These are phyloP conservation scores for Pulveroboletus ravenelii DNA, from an alignment of 768 basidiomycete genomes.

Conservation along the genomic window DNA sequence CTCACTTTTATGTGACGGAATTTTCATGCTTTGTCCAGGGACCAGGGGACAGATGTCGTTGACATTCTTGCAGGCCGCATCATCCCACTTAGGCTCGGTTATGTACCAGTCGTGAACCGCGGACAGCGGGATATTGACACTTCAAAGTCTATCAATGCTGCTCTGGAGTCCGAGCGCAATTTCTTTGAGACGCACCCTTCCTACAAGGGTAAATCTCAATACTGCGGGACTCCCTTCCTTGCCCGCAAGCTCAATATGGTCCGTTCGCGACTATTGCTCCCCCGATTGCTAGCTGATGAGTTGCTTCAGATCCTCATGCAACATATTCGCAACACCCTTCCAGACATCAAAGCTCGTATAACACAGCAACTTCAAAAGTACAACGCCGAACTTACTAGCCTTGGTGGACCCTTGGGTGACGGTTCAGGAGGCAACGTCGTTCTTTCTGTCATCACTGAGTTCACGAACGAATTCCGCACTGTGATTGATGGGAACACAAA, in stretches of 20 bases:
- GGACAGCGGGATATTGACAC: conserved; percentile 96
- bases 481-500: conserved; percentile 97
- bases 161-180: conserved; percentile 83
- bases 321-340: conserved; percentile 95
- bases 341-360: conserved; percentile 96
- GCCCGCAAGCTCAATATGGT: conserved; percentile 95
- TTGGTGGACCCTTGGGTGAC: conserved; percentile 87
- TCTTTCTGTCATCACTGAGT: conserved; percentile 96
- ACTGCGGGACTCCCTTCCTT: conserved; percentile 96
- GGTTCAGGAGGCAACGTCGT: conserved; percentile 86
- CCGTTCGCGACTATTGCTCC: conserved; percentile 19
- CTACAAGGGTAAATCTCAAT: conserved; percentile 91
- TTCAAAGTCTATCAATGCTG: conserved; percentile 76
- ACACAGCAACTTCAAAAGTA: conserved; percentile 86
- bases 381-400: conserved; percentile 72
- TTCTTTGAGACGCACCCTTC: conserved; percentile 95
- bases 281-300: not conserved
- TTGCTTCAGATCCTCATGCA: conserved; percentile 88
- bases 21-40: conserved; percentile 49
- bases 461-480: conserved; percentile 93
- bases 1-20: not conserved
- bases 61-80: conserved; percentile 97
- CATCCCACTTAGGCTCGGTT: conserved; percentile 93
- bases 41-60: conserved; percentile 95
- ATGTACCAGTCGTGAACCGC: conserved; percentile 98